These are phyloP conservation scores for Cornus controversa DNA, from an alignment of 148 eudicot species.

Conservation along the genomic window DNA sequence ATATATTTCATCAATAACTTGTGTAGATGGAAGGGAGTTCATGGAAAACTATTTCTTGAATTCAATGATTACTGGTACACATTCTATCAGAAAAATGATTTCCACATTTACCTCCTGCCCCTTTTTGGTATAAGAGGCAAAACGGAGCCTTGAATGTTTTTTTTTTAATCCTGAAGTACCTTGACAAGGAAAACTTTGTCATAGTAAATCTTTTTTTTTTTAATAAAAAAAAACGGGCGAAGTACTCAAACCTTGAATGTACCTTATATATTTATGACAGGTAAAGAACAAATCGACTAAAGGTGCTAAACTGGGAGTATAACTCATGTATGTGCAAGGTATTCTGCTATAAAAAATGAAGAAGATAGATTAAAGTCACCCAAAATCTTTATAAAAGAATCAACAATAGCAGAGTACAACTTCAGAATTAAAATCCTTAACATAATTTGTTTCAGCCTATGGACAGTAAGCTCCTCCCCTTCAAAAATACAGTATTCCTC, in stretches of 20 bases:
- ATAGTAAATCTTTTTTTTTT: neutral
- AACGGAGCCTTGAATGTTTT: neutral
- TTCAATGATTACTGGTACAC: neutral
- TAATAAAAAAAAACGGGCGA: neutral
- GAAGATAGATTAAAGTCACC: too few relatives aligned
- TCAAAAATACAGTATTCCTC: too few relatives aligned
- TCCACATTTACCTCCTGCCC: neutral
- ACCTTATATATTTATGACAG: too few relatives aligned
- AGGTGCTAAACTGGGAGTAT: too few relatives aligned
- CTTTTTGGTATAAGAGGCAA: neutral
- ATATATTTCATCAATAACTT: neutral
- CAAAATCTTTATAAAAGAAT: too few relatives aligned
- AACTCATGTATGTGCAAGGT: too few relatives aligned
- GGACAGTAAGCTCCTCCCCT: too few relatives aligned
- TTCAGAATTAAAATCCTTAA: too few relatives aligned
- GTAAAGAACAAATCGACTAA: too few relatives aligned
- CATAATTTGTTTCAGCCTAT: too few relatives aligned
- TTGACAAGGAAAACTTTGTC: neutral
- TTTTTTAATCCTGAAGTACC: neutral
- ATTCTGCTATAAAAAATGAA: too few relatives aligned
- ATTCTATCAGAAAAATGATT: neutral
- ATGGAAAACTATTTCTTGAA: neutral
- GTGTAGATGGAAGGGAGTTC: neutral
- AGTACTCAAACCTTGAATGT: neutral
- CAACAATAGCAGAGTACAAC: too few relatives aligned